Evolutionary conservation across 1,284 basidiomycete species (phyloP).

Genomic region (Heterobasidion occidentale): DNA sequence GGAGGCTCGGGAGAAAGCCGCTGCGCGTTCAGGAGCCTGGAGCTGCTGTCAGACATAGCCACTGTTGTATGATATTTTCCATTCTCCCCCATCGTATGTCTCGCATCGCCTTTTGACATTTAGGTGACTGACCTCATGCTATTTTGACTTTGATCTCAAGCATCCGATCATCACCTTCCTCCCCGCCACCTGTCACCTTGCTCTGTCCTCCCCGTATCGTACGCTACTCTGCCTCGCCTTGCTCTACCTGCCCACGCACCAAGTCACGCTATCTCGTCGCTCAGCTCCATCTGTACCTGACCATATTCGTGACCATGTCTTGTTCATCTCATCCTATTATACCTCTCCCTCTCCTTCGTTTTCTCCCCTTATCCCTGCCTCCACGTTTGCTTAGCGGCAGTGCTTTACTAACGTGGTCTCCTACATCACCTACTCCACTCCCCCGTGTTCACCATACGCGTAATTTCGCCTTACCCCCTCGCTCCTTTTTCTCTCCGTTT

Average conservation of each 20-base stretch:
- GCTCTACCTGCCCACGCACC: neutral
- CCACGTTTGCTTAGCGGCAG: slow-evolving; percentile 3
- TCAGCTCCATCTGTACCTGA: neutral
- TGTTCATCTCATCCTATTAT: neutral
- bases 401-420: slow-evolving; percentile 3
- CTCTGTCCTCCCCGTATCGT: neutral
- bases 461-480: slow-evolving; percentile 1
- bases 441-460: neutral
- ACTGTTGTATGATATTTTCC: neutral
- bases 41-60: slow-evolving; percentile 51
- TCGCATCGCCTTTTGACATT: neutral
- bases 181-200: neutral
- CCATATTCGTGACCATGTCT: neutral
- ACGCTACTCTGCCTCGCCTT: neutral
- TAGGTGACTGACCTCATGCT: neutral
- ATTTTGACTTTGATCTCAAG: neutral
- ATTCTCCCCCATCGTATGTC: neutral
- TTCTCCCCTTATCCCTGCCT: slow-evolving; percentile 15
- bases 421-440: slow-evolving; percentile 3
- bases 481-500: slow-evolving; percentile 21
- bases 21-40: slow-evolving; percentile 45
- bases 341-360: slow-evolving; percentile 3
- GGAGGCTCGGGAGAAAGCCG: slow-evolving; percentile 63
- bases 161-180: neutral
- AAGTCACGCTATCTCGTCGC: neutral